Evolutionary conservation across 1,284 basidiomycete genomes (phyloP).

Genomic region (Hemileia vastatrix): DNA sequence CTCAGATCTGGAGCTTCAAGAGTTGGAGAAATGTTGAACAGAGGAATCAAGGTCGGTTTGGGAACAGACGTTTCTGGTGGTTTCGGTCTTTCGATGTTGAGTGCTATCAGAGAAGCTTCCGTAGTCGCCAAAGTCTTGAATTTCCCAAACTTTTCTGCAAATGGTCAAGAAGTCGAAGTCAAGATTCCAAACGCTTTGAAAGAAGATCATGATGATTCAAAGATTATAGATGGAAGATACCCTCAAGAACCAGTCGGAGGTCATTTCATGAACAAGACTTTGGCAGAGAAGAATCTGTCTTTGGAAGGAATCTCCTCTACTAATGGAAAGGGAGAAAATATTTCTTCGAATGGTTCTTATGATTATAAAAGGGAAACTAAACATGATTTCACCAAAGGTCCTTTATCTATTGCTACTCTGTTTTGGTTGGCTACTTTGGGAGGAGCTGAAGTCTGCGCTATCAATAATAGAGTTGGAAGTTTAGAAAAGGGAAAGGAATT

Average conservation of each 20-base stretch:
- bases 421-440: constrained; percentile 85
- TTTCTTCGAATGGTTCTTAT: not conserved
- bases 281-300: no score
- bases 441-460: constrained; percentile 71
- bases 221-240: not conserved
- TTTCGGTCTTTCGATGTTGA: constrained; percentile 70
- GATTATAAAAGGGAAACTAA: not conserved
- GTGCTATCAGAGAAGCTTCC: constrained; percentile 69
- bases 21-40: constrained; percentile 67
- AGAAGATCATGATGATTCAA: constrained; percentile 1
- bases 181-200: no score
- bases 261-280: constrained; percentile 27
- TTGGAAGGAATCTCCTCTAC: not conserved
- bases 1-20: constrained; percentile 70
- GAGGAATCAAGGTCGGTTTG: constrained; percentile 79
- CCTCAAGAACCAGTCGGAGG: constrained; percentile 25
- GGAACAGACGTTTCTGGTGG: constrained; percentile 91
- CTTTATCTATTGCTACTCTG: constrained; percentile 64
- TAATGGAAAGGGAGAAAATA: not conserved
- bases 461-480: constrained; percentile 64
- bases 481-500: constrained; percentile 75
- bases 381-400: constrained; percentile 53
- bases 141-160: constrained; percentile 28
- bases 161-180: constrained; percentile 37
- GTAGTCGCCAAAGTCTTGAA: constrained; percentile 65